phyloP scores from a whole-genome alignment of 164 flowering plant genomes.

The Chimonanthus salicifolius region DNA sequence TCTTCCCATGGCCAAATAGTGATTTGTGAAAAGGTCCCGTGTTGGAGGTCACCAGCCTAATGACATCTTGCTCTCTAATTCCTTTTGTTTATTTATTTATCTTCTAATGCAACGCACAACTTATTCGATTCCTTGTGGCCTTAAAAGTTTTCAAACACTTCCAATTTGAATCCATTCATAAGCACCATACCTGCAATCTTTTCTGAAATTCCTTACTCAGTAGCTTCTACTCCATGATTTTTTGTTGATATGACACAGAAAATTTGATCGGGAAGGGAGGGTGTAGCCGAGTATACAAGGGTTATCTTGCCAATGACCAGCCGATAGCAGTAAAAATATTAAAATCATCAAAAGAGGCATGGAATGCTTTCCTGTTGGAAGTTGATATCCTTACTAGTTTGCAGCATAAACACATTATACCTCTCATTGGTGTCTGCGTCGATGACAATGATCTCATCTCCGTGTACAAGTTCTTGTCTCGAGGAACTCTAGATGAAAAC shows the following conservation, averaged over 20 bases:
- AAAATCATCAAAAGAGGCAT: constrained; percentile 54
- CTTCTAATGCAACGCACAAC: too few species aligned
- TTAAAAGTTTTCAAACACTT: too few species aligned
- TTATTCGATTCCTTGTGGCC: too few species aligned
- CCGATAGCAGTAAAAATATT: constrained; percentile 64
- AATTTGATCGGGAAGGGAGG: constrained; percentile 87
- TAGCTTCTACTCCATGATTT: too few species aligned
- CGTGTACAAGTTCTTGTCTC: constrained; percentile 58
- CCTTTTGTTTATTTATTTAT: too few species aligned
- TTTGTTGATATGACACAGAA: constrained; percentile 31
- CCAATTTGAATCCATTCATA: too few species aligned
- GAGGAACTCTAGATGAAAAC: constrained; percentile 74
- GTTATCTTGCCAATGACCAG: constrained; percentile 65
- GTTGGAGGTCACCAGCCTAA: too few species aligned
- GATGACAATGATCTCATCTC: constrained; percentile 55
- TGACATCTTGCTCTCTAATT: too few species aligned
- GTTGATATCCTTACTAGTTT: constrained; percentile 63
- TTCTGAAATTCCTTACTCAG: too few species aligned
- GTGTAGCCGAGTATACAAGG: constrained; percentile 69
- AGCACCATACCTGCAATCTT: too few species aligned
- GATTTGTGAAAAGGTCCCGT: too few species aligned
- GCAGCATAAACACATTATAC: constrained; percentile 52
- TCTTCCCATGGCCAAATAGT: too few species aligned
- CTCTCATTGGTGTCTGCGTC: constrained; percentile 65
- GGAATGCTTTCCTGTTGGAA: constrained; percentile 64